These are phyloP conservation scores for Colletotrichum orbiculare DNA, from an alignment of 2,329 filamentous ascomycete genomes.

Conservation along the genomic window DNA sequence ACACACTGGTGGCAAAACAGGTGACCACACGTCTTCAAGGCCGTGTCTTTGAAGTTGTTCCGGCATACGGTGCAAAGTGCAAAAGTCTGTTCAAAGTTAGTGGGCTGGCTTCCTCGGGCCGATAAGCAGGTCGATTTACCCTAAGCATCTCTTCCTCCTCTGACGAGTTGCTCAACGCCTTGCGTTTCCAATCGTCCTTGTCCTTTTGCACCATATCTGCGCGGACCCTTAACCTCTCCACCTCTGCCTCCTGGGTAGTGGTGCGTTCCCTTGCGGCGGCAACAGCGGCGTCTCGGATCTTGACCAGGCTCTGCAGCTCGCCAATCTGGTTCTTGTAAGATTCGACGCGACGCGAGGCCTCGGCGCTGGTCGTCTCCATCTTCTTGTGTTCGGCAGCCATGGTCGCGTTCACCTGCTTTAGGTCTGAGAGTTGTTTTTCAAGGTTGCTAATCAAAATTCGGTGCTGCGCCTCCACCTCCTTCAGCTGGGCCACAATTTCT, in stretches of 20 bases:
- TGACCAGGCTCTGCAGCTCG: slow-evolving; percentile 80
- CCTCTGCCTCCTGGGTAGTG: slow-evolving; percentile 75
- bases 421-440: slow-evolving; percentile 89
- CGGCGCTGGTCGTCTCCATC: slow-evolving; percentile 77
- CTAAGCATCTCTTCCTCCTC: slow-evolving; percentile 87
- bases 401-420: slow-evolving; percentile 80
- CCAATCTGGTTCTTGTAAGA: slow-evolving; percentile 78
- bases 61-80: slow-evolving; percentile 90
- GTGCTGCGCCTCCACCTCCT: slow-evolving; percentile 86
- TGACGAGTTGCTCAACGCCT: slow-evolving; percentile 82
- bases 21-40: slow-evolving; percentile 93
- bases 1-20: slow-evolving; percentile 93
- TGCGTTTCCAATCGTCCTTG: slow-evolving; percentile 85
- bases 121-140: slow-evolving; percentile 65
- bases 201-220: slow-evolving; percentile 85
- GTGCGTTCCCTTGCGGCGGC: slow-evolving; percentile 65
- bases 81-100: slow-evolving; percentile 49
- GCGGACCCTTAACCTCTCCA: slow-evolving; percentile 82
- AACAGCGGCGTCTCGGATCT: slow-evolving; percentile 76
- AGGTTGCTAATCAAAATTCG: slow-evolving; percentile 82
- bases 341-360: slow-evolving; percentile 77
- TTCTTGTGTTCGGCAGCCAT: slow-evolving; percentile 79
- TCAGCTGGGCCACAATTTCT: slow-evolving; percentile 92
- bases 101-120: background rate
- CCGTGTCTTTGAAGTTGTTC: slow-evolving; percentile 92